Conservation (phyloP, 805 yeast genomes). For the Candida boleticola region DNA sequence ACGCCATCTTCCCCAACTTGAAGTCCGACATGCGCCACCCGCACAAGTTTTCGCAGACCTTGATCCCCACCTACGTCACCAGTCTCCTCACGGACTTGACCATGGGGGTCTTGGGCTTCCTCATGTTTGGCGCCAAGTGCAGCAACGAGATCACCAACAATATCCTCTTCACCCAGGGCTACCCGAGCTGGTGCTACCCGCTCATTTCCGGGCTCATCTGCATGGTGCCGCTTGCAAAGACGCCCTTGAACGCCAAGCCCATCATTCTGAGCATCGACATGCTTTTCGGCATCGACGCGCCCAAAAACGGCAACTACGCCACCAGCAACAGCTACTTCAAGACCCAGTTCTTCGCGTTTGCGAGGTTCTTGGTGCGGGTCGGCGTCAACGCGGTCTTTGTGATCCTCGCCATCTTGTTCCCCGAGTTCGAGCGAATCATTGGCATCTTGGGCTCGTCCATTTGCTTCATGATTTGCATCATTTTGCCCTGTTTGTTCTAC, state of each 20-base stretch:
- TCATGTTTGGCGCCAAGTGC: slow-evolving; percentile 53
- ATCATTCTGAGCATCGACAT: slow-evolving; percentile 68
- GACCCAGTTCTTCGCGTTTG: slow-evolving; percentile 7
- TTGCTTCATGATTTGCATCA: slow-evolving; percentile 76
- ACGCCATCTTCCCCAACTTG: slow-evolving; percentile 77
- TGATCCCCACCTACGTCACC: slow-evolving; percentile 57
- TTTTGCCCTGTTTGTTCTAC: slow-evolving; percentile 75
- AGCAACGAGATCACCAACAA: slow-evolving; percentile 54
- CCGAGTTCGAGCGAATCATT: slow-evolving; percentile 78
- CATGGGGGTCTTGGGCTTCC: slow-evolving; percentile 65
- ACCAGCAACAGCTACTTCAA: slow-evolving; percentile 7
- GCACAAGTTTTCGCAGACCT: slow-evolving; percentile 49
- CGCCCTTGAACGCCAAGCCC: slow-evolving; percentile 82
- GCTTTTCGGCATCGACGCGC: slow-evolving; percentile 35
- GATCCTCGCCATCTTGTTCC: slow-evolving; percentile 59
- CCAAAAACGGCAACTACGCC: slow-evolving; percentile 5
- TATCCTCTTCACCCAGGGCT: slow-evolving; percentile 44
- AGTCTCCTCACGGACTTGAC: slow-evolving; percentile 59
- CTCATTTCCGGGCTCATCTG: slow-evolving; percentile 68
- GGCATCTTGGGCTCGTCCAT: slow-evolving; percentile 80
- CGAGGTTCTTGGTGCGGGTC: slow-evolving; percentile 23
- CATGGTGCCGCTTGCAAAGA: slow-evolving; percentile 78
- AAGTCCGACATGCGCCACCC: slow-evolving; percentile 77
- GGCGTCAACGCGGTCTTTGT: slow-evolving; percentile 59
- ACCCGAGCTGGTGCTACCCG: slow-evolving; percentile 47